phyloP scores from a whole-genome alignment of 495 filamentous ascomycete species.

The Penicillium antarcticum region DNA sequence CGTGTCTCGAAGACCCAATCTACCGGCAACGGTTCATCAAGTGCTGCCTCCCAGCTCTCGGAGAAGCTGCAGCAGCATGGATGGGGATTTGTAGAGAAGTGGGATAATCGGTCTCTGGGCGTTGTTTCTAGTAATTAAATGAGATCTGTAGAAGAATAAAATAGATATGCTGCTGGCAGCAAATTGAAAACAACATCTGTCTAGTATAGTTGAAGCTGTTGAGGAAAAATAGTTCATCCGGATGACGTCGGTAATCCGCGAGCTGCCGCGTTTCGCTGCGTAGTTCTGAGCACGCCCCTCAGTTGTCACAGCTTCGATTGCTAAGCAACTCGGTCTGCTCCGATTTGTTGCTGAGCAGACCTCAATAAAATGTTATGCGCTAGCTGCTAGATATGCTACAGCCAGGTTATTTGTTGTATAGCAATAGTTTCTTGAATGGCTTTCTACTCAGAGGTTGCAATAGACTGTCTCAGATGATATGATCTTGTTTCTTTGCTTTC shows the following conservation, averaged over 20 bases:
- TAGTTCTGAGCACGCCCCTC: too few relatives aligned
- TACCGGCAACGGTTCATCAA: not conserved
- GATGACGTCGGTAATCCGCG: constrained; percentile 24
- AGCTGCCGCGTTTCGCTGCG: not conserved
- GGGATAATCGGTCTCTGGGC: constrained; percentile 37
- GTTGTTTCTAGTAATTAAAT: constrained; percentile 16
- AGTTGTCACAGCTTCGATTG: too few relatives aligned
- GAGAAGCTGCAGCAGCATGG: constrained; percentile 28
- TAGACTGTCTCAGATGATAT: too few relatives aligned
- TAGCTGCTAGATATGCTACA: too few relatives aligned
- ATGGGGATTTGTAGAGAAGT: constrained; percentile 30
- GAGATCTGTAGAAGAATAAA: not conserved
- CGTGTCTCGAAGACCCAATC: not conserved
- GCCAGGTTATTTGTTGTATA: too few relatives aligned
- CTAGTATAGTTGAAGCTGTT: constrained; percentile 2
- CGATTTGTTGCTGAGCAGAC: too few relatives aligned
- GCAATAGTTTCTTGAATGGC: too few relatives aligned
- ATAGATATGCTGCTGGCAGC: constrained; percentile 19
- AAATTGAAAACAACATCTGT: not conserved
- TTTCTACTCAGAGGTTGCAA: too few relatives aligned
- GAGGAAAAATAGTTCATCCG: constrained; percentile 16
- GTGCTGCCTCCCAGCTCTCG: constrained; percentile 1
- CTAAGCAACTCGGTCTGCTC: too few relatives aligned
- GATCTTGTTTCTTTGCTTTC: too few relatives aligned
- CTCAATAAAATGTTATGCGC: too few relatives aligned